Evolutionary conservation across 2,329 filamentous ascomycete genomes (phyloP).

Genomic region (Alternaria gaisen): DNA sequence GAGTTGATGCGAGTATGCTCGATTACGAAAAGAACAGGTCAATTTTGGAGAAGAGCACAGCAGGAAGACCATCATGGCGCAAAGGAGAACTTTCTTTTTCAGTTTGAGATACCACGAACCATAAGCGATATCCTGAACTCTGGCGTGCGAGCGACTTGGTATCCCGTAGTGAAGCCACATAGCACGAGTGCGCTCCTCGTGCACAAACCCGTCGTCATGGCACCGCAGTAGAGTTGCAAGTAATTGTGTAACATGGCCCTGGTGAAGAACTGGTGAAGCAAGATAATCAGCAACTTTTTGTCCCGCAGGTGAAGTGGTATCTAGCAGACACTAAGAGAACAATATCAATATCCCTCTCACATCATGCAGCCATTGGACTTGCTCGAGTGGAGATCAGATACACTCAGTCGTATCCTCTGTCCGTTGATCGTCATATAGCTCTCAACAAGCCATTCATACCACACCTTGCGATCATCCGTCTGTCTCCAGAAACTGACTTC

Average conservation of each 20-base stretch:
- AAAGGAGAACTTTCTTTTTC: not conserved
- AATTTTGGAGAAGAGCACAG: not conserved
- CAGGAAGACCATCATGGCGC: not conserved
- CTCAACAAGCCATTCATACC: constrained; percentile 98
- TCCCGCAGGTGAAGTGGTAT: not conserved
- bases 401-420: constrained; percentile 71
- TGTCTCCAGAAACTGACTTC: constrained; percentile 95
- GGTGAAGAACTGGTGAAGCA: not conserved
- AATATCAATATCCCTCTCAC: constrained; percentile 22
- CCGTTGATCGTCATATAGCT: constrained; percentile 73
- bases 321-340: not conserved
- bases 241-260: not conserved
- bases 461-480: constrained; percentile 93
- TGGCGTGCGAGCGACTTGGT: not conserved
- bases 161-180: not conserved
- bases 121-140: not conserved
- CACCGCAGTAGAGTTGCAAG: not conserved
- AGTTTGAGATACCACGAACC: constrained; percentile 2
- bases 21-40: not conserved
- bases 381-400: constrained; percentile 51
- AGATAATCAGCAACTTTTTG: not conserved
- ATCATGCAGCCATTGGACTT: constrained; percentile 52
- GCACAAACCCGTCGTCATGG: not conserved
- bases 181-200: not conserved
- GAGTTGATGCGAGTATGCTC: not conserved